Evolutionary conservation across 2,329 filamentous ascomycete genomes (phyloP), one percentile per base, ranked within the genome.

Genomic region (Colletotrichum cereale): DNA sequence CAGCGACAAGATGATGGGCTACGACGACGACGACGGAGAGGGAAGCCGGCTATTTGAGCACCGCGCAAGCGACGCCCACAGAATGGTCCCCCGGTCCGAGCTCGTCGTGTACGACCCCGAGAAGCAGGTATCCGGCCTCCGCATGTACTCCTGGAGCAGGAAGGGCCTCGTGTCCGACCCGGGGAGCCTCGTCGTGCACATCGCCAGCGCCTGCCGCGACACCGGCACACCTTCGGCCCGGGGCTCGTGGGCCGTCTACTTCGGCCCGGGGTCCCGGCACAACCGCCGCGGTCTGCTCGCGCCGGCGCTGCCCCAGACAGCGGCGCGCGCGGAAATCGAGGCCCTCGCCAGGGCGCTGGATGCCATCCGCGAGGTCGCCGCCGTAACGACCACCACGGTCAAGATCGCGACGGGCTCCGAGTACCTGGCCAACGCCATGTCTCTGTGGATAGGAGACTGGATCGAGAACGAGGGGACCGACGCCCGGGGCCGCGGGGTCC

Each of bases 221-320:
- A 75, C 72, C 53, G 77, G 77, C 4, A 74, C 53, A 7, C 73
- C 64, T 0, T 56, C 56, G 1, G 77, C 77, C 6, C 72, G 65
- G 8, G 76, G 72, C 0, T 42, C 75, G 14, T 79, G 76, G 75
- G 74, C 71, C 26, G 76, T 77, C 24, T 78, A 74, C 50, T 76
- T 77, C 58, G 78, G 77, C 3, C 73, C 74, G 8, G 40, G 66
- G 21, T 79, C 76, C 12, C 60, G 56, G 24, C 62, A 75, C 64
- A 79, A 78, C 61, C 53, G 58, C 6, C 10, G 52, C 38, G 66
- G 66, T 34, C 52, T 57, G 26, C 62, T 69, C 26, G 14, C 53
- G 10, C 65, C 61, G 11, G n/a, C 50, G 1, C 60, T 67, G 24
- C 71, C 69, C 8, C 74, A 74, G 65, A 77, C 18, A 71, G 38